phyloP scores from a whole-genome alignment of 2,329 filamentous ascomycete species.

The Exophiala sp. region DNA sequence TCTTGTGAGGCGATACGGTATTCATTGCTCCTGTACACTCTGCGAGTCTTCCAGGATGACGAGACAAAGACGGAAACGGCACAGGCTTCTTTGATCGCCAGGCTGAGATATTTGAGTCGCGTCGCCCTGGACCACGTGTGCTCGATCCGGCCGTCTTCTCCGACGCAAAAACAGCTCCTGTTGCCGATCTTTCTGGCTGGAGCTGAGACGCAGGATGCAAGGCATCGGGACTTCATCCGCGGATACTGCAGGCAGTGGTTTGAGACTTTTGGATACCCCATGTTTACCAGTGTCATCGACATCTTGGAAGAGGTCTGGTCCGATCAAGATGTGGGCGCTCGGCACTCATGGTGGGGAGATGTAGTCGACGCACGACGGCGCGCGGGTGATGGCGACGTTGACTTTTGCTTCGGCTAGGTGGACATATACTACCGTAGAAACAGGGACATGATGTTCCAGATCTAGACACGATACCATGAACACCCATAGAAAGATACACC shows the following conservation, averaged over 20 bases:
- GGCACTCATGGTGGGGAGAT: conserved; percentile 10
- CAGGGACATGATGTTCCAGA: too few relatives aligned
- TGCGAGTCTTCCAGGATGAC: conserved; percentile 10
- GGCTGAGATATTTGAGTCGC: conserved; percentile 3
- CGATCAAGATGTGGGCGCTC: conserved; percentile 1
- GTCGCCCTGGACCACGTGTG: conserved; percentile 11
- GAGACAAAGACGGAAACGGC: background rate
- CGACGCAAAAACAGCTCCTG: conserved; percentile 7
- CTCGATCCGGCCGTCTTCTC: conserved; percentile 1
- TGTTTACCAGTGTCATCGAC: conserved; percentile 13
- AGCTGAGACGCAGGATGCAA: conserved; percentile 6
- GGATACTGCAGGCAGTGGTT: conserved; percentile 9
- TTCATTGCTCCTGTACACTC: conserved; percentile 14
- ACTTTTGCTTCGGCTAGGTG: conserved; percentile 6
- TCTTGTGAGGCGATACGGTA: conserved; percentile 13
- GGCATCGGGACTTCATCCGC: conserved; percentile 1
- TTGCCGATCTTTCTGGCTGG: conserved; percentile 16
- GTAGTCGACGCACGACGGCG: conserved; percentile 4
- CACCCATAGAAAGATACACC: too few relatives aligned
- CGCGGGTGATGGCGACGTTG: background rate
- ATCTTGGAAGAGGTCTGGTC: conserved; percentile 17
- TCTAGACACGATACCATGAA: too few relatives aligned
- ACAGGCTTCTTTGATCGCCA: background rate
- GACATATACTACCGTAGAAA: too few relatives aligned
- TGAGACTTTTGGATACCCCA: conserved; percentile 13